Percentiles rank a stretch among this genome's conserved stretches.
These are phyloP conservation scores for Tetrapisispora namnaoensis DNA, from an alignment of 805 yeast species.

Conservation along the genomic window DNA sequence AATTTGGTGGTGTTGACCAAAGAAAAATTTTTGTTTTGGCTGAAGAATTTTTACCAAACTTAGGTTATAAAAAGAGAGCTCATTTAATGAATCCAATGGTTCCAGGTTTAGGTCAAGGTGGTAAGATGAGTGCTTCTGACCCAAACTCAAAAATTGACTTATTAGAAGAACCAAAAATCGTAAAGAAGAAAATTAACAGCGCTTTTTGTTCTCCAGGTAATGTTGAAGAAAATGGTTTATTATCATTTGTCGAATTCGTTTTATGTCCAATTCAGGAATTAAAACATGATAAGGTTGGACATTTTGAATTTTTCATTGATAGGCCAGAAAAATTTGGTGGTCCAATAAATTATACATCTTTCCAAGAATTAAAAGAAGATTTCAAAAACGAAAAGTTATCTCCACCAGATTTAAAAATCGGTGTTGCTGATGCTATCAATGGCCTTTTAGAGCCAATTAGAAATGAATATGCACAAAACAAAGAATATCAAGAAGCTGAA, in stretches of 20 bases:
- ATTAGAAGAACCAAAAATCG: conserved; percentile 77
- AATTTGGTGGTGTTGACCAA: conserved; percentile 98
- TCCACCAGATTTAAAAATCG: conserved; percentile 90
- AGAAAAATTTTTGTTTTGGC: conserved; percentile 95
- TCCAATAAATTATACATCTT: conserved; percentile 58
- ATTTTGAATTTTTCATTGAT: conserved; percentile 60
- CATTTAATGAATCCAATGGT: conserved; percentile 99
- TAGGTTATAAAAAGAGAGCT: conserved; percentile 95
- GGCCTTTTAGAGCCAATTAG: conserved; percentile 76
- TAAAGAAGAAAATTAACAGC: conserved; percentile 80
- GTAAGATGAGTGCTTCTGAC: conserved; percentile 98
- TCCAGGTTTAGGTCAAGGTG: conserved; percentile 94
- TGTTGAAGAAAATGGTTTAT: conserved; percentile 81
- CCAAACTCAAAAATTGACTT: conserved; percentile 95
- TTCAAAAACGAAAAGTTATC: conserved; percentile 65
- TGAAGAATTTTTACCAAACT: conserved; percentile 76
- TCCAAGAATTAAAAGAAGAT: conserved; percentile 62
- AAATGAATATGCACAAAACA: conserved; percentile 47
- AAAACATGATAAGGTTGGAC: conserved; percentile 43
- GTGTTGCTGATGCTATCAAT: conserved; percentile 81
- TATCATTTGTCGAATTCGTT: conserved; percentile 78
- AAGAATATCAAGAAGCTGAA: conserved; percentile 68
- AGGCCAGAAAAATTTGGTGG: conserved; percentile 99
- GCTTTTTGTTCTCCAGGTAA: conserved; percentile 96
- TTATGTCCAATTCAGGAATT: conserved; percentile 79